Base-by-base conservation (phyloP, 2,329 filamentous ascomycete species). In the Stagonosporopsis vannaccii region DNA sequence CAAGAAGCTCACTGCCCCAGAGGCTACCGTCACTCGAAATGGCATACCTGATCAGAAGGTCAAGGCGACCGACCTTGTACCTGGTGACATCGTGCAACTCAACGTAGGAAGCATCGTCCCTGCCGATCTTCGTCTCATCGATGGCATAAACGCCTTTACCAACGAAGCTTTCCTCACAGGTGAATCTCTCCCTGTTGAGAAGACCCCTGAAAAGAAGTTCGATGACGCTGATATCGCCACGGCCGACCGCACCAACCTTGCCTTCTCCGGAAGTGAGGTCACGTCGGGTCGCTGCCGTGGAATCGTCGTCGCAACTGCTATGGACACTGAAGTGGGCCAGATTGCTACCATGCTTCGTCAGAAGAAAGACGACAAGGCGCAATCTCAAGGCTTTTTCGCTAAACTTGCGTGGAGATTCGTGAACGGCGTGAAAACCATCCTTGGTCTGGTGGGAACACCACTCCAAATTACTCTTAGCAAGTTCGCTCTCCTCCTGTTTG, bases 401-500 rank as follows among this genome's bases (percentile, higher is more conserved):
- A 66, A 62, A 48, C 43, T 66, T 15, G 52, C 47, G 39, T 70
- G 64, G 57, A 72, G 67, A 41, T 71, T 75, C 70, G 65, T 67
- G 45, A 75, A 58, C 42, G 77, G 65, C 55, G 63, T 77, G 42
- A 81, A 79, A 69, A 75, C 75, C 15, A 79, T 91, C 68, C 79
- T 90, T 8, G 88, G 88, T 47, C 82, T 90, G 56, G 83, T 90
- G 51, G 92, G 92, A 45, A 96, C 92, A 1, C 92, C 92, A 0
- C 81, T 97, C 41, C 91, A 96, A 78, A 88, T 89, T 63, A 94
- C 91, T 70, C 82, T 97, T 47, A 91, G 90, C 78, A 92, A 93
- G 76, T 88, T 97, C 68, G 92, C 92, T 25, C 87, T 95, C 39
- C 73, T 91, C 3, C 84, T 96, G 2, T 96, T 96, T 69, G 87